Conservation (phyloP, 495 filamentous ascomycete species). For the Aspergillus ellipticus region DNA sequence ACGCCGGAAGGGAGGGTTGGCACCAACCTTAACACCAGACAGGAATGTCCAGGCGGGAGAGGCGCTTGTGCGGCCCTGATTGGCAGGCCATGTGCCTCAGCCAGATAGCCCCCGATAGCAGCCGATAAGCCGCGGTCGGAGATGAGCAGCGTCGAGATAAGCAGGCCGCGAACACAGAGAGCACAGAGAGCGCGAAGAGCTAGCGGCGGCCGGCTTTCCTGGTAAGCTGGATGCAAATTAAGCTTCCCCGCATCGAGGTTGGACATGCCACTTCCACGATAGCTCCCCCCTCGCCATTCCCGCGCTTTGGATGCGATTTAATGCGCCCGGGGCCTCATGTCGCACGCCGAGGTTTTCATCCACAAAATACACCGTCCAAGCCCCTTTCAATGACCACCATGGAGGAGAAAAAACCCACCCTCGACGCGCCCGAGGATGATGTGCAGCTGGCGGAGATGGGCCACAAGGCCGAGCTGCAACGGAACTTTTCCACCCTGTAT, state of each 20-base stretch:
- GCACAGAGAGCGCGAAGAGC: too few relatives aligned
- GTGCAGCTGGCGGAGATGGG: slow-evolving; percentile 59
- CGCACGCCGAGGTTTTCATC: neutral
- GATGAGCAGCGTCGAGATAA: too few relatives aligned
- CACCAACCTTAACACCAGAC: neutral
- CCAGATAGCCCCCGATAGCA: too few relatives aligned
- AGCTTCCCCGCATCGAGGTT: neutral
- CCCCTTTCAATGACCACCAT: neutral
- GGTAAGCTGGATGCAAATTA: neutral
- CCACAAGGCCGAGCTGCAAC: slow-evolving; percentile 61
- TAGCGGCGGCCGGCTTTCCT: too few relatives aligned
- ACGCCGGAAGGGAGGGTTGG: too few relatives aligned
- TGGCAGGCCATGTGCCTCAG: neutral
- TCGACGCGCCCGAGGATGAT: slow-evolving; percentile 33
- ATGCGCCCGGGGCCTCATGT: neutral
- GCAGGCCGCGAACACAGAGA: too few relatives aligned
- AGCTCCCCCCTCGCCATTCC: neutral
- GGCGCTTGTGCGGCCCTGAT: neutral
- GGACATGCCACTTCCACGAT: neutral
- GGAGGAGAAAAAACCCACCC: neutral
- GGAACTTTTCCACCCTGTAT: slow-evolving; percentile 50
- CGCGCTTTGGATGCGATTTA: neutral
- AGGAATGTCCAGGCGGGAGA: neutral
- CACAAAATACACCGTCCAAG: neutral
- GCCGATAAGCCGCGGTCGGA: too few relatives aligned